Evolutionary conservation across 139 green algal species (phyloP), one percentile per base, ranked within the genome.

Genomic region (Chlorella sp.): DNA sequence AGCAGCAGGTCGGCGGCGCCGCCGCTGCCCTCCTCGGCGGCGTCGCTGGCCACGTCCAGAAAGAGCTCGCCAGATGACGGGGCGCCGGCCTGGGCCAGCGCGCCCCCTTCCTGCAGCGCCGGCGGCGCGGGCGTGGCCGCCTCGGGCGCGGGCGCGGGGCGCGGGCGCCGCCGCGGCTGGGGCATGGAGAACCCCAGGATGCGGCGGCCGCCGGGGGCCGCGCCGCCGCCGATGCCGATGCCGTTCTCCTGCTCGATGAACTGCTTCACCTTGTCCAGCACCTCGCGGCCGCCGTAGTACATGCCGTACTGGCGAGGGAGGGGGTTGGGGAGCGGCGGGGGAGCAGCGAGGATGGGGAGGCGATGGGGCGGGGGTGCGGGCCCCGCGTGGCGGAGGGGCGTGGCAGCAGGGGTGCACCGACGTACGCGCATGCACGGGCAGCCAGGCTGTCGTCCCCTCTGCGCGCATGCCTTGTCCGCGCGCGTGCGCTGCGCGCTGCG

Each of bases 211-310:
- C 43, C 23, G 41, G 56, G 38, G 36, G 68, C 19, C 14, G 35
- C 4, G 29, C 15, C 4, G 42, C n/a, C 5, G 60, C 25, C 5
- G 61, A 4, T 5, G 38, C 36, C 36, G 46, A 48, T 69, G n/a
- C 71, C 41, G 8, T 33, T 38, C 41, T 77, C 63, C 2, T 21
- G 41, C 27, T 71, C 43, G n/a, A 83, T 43, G 31, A 64, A 68
- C 43, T 81, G 27, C 64, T 77, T 84, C 33, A 84, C 65, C 59
- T 67, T 36, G 38, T 81, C 55, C 42, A 38, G 56, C 21, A 81
- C 64, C 36, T 77, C 43, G 17, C 56, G 43, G n/a, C 79, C 79
- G 15, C 79, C 79, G 41, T 80, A 84, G 66, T 84, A 84, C 23
- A 42, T 77, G 45, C 79, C 79, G 12, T 31, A 64, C n/a, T n/a